Evolutionary conservation across 2,329 filamentous ascomycete genomes (phyloP), one percentile per base, ranked within the genome.

Genomic region (Scedosporium apiospermum): DNA sequence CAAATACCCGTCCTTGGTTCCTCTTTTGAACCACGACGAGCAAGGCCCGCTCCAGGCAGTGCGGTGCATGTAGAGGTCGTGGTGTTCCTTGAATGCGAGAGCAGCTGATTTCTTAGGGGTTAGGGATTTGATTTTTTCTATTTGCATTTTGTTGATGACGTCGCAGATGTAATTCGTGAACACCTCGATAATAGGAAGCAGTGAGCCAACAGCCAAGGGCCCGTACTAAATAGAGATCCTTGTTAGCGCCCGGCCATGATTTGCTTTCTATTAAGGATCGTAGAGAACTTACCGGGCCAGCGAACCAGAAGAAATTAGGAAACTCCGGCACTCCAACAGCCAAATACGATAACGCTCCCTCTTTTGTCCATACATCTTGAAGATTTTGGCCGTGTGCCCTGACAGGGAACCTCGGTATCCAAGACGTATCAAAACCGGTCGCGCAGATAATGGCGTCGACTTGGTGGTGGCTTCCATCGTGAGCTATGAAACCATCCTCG

Each of bases 21-120:
- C 85, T 12, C 87, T 84, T 64, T 91, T 91, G 64, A 88, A 88
- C 88, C 88, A 91, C 0, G 84, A 87, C 49, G 82, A 85, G 70
- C 88, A 91, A 63, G 84, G 82, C 60, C 87, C 84, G 0, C 79
- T 78, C 63, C 87, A 72, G 1, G 84, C 82, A 0, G 82, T 85
- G 30, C 72, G 78, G 0, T 74, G 70, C 67, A 84, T 84, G 69
- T 83, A 85, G 0, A 78, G 77, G 65, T 85, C 80, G 34, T 76
- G 77, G 71, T 86, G 87, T 60, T 81, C 79, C 9, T 82, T 73
- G 65, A 87, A 88, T 67, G 89, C 86, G 49, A 89, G 85, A 0
- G 87, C 76, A 0, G 88, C 88, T 34, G 76, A 74, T 55, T 78
- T 77, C 0, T 78, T 81, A 0, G 88, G 86, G 1, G 72, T 70